phyloP scores from a whole-genome alignment of 768 basidiomycete genomes.

The Zangia roseola region DNA sequence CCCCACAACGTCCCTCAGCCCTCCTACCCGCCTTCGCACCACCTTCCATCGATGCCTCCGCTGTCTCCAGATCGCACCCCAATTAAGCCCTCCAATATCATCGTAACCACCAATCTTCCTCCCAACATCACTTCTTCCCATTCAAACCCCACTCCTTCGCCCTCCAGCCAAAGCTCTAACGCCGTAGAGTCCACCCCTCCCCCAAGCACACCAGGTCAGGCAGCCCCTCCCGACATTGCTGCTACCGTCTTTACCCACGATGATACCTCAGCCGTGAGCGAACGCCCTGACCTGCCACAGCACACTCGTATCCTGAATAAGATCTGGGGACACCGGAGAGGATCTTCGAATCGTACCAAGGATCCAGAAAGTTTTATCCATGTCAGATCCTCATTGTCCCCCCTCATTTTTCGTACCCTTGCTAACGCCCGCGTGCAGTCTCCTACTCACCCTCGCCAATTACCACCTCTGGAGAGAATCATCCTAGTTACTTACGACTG shows the following conservation, averaged over 20 bases:
- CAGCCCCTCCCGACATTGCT: slow-evolving; percentile 41
- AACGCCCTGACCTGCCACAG: slow-evolving; percentile 29
- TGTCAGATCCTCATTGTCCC: slow-evolving; percentile 10
- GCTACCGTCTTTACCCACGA: slow-evolving; percentile 38
- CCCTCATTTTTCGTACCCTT: slow-evolving; percentile 2
- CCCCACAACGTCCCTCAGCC: slow-evolving; percentile 16
- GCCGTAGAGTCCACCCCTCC: slow-evolving; percentile 69
- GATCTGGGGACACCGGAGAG: slow-evolving; percentile 26
- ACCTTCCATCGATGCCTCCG: slow-evolving; percentile 24
- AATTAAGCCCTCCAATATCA: slow-evolving; percentile 21
- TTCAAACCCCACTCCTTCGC: slow-evolving; percentile 61
- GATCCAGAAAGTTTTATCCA: slow-evolving; percentile 28
- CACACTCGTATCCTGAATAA: slow-evolving; percentile 32
- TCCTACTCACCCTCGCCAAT: slow-evolving; percentile 29
- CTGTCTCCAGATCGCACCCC: slow-evolving; percentile 20
- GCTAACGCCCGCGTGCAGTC: slow-evolving; percentile 23
- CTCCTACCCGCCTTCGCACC: slow-evolving; percentile 27
- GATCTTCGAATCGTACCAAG: slow-evolving; percentile 29
- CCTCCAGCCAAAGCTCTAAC: slow-evolving; percentile 64
- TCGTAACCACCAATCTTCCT: slow-evolving; percentile 39
- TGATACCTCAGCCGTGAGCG: slow-evolving; percentile 33
- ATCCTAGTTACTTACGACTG: slow-evolving; percentile 77
- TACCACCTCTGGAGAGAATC: slow-evolving; percentile 31
- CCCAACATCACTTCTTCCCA: slow-evolving; percentile 35
- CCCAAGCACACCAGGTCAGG: slow-evolving; percentile 60